Evolutionary conservation across 768 basidiomycete genomes (phyloP).

Genomic region (Lyophyllum semitale): DNA sequence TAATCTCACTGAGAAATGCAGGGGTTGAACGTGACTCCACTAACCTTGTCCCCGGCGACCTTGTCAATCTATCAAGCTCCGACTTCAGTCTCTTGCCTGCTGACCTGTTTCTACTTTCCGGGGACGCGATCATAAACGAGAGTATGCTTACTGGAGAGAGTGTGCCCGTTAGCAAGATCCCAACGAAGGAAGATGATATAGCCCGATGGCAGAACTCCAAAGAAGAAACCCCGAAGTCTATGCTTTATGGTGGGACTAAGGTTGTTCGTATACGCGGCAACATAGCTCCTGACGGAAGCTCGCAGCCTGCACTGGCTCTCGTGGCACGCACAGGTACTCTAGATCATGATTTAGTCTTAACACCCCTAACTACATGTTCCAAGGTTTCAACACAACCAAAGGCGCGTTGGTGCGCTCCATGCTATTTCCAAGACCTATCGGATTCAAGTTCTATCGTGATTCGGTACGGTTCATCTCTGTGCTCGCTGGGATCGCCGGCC

Average conservation of each 20-base stretch:
- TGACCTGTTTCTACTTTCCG: slow-evolving; percentile 89
- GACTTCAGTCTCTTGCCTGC: slow-evolving; percentile 78
- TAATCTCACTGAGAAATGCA: slow-evolving; percentile 27
- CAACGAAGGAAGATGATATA: slow-evolving; percentile 80
- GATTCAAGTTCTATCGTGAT: slow-evolving; percentile 98
- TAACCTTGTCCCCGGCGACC: slow-evolving; percentile 87
- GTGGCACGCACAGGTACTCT: slow-evolving; percentile 82
- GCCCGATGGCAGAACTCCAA: slow-evolving; percentile 67
- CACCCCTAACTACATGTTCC: neutral
- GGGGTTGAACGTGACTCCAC: slow-evolving; percentile 76
- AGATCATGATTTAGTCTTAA: neutral
- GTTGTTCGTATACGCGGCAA: slow-evolving; percentile 82
- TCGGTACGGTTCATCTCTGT: slow-evolving; percentile 90
- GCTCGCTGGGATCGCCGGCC: slow-evolving; percentile 83
- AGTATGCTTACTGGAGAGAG: slow-evolving; percentile 99
- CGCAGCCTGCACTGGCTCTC: slow-evolving; percentile 71
- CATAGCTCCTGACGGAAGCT: slow-evolving; percentile 51
- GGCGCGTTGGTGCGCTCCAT: slow-evolving; percentile 95
- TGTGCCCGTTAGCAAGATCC: slow-evolving; percentile 91
- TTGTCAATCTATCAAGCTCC: slow-evolving; percentile 84
- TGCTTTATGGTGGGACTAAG: slow-evolving; percentile 88
- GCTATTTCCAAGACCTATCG: slow-evolving; percentile 98
- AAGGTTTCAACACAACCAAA: slow-evolving; percentile 96
- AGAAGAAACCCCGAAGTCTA: slow-evolving; percentile 78
- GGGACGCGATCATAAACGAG: slow-evolving; percentile 98